Conservation (phyloP, 768 basidiomycete species). For the Coprinellus micaceus region DNA sequence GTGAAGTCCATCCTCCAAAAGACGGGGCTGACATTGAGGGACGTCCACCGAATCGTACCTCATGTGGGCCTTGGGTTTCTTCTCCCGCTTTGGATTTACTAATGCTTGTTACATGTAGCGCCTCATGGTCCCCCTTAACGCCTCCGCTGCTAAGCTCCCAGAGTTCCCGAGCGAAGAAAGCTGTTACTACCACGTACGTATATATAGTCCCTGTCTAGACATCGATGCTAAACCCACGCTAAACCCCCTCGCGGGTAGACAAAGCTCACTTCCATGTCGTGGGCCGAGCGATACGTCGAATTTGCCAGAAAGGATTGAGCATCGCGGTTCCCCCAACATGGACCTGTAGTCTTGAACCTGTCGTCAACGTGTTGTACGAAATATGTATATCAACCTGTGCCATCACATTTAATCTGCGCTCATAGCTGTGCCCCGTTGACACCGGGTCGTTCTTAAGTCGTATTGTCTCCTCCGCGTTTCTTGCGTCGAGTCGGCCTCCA, state of each 20-base stretch:
- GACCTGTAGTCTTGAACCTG: too few species aligned
- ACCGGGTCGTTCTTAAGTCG: too few species aligned
- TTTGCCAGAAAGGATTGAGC: conserved; percentile 1
- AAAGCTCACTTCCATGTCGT: neutral
- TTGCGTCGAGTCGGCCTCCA: too few species aligned
- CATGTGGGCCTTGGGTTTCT: too few species aligned
- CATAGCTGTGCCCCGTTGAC: too few species aligned
- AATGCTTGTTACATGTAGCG: neutral
- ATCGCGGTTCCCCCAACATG: too few species aligned
- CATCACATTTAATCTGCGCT: too few species aligned
- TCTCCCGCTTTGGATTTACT: neutral
- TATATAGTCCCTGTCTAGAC: neutral
- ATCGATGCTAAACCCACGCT: too few species aligned
- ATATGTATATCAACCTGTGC: too few species aligned
- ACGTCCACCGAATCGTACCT: neutral
- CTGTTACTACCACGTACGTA: conserved; percentile 30
- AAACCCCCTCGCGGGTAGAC: neutral
- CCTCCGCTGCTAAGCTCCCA: conserved; percentile 23
- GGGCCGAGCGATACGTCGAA: conserved; percentile 2
- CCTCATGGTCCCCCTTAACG: conserved; percentile 10
- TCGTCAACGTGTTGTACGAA: too few species aligned
- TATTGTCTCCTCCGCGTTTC: too few species aligned
- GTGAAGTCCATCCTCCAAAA: conserved; percentile 14
- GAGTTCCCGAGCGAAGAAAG: conserved; percentile 26
- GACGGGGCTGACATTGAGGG: conserved; percentile 14